Conservation (phyloP, 2,329 filamentous ascomycete species). For the Diplodia sapinea region DNA sequence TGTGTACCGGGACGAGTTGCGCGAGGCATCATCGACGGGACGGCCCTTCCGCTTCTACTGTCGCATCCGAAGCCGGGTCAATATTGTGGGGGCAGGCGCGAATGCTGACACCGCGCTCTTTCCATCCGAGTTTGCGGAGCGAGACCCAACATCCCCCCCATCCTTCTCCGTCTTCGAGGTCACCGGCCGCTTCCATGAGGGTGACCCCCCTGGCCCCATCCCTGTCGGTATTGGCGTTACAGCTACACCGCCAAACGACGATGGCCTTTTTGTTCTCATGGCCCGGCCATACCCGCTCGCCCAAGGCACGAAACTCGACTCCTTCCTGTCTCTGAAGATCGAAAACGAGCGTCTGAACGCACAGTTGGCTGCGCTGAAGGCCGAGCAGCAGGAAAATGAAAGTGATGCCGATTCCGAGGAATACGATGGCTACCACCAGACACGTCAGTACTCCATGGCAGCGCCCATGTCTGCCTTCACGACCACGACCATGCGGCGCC, state of each 20-base stretch:
- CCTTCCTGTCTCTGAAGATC: slow-evolving; percentile 24
- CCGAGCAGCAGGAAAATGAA: slow-evolving; percentile 1
- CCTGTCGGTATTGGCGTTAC: slow-evolving; percentile 13
- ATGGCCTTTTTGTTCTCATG: slow-evolving; percentile 27
- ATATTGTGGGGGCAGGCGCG: background rate
- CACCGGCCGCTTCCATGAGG: slow-evolving; percentile 11
- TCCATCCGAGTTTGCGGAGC: background rate
- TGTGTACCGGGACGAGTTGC: slow-evolving; percentile 18
- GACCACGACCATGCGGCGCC: background rate
- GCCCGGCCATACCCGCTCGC: slow-evolving; percentile 23
- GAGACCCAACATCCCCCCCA: background rate
- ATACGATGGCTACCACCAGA: background rate
- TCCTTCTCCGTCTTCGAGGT: slow-evolving; percentile 23
- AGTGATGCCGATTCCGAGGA: background rate
- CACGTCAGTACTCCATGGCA: background rate
- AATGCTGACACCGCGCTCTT: background rate
- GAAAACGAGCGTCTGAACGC: slow-evolving; percentile 13
- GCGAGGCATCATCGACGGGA: slow-evolving; percentile 22
- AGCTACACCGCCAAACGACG: slow-evolving; percentile 1
- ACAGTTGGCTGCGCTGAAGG: slow-evolving; percentile 15
- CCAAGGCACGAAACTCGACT: slow-evolving; percentile 21
- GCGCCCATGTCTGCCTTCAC: background rate
- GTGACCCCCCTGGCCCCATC: background rate
- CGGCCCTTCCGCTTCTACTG: slow-evolving; percentile 26
- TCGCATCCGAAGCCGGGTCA: slow-evolving; percentile 11